Evolutionary conservation across 83 land plant species (phyloP), one percentile per base, ranked within the genome.

Genomic region (Thuja plicata): DNA sequence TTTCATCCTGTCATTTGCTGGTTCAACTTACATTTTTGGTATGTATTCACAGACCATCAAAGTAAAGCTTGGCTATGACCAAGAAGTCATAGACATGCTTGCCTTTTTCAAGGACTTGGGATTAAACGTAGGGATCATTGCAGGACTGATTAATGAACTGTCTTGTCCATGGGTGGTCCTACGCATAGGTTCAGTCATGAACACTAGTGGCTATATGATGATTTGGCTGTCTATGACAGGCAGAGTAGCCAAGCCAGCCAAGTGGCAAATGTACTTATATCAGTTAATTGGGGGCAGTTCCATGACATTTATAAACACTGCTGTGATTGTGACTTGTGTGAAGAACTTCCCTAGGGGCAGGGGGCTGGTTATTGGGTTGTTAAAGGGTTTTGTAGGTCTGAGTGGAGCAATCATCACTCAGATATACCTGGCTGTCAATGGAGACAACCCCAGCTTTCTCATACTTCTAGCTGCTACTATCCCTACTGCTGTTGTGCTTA

Each of bases 351-450:
- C 93, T 1, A 54, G 38, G 41, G 89, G 83, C 27, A 62, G 92
- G 19, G 92, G 92, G 11, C 84, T 90, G 13, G 92, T 90, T 10
- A 81, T 92, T 30, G 93, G 93, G 8, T 40, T 92, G 37, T 35
- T 91, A 45, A 90, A 92, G 46, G 92, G 92, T 11, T 76, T 88
- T 81, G 88, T 91, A 4, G 92, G 92, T 21, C 87, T 92, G 32
- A 88, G 93, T 70, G 93, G 90, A 2, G 93, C 93, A 9, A 87
- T 92, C 6, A 41, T 92, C 5, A 88, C 90, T 55, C 92, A 92
- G 66, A 45, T 90, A 89, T 88, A 88, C 37, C 11, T 52, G 27
- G 88, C 88, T n/a, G 24, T 77, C 46, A 52, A 54, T 84, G 86
- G 30, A 30, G 13, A 62, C 5, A 32, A 88, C 50, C 74, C 74